phyloP scores from a whole-genome alignment of 495 filamentous ascomycete species.

The Aspergillus funiculosus region DNA sequence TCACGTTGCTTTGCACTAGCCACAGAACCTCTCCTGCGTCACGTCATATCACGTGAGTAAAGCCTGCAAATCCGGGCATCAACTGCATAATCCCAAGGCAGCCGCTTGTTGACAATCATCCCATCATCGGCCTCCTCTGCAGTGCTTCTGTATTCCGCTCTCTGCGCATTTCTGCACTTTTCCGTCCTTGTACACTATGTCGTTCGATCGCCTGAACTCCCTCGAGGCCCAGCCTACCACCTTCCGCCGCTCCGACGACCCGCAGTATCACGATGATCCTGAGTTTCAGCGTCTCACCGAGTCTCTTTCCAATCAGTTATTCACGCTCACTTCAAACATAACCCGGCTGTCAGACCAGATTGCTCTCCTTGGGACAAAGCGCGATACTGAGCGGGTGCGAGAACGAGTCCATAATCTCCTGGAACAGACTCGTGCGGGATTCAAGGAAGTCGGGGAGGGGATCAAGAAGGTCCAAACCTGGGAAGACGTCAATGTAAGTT shows the following conservation, averaged over 20 bases:
- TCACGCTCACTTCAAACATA: slow-evolving; percentile 81
- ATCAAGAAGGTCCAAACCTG: slow-evolving; percentile 87
- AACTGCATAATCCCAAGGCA: slow-evolving; percentile 19
- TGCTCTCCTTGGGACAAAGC: slow-evolving; percentile 75
- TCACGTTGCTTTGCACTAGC: slow-evolving; percentile 28
- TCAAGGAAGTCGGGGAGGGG: slow-evolving; percentile 89
- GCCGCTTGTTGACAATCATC: not conserved
- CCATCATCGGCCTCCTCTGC: not conserved
- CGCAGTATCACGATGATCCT: slow-evolving; percentile 76
- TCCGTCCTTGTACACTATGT: slow-evolving; percentile 53
- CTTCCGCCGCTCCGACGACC: slow-evolving; percentile 62
- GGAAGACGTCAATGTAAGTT: slow-evolving; percentile 83
- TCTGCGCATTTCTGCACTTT: slow-evolving; percentile 8
- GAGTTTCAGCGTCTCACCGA: slow-evolving; percentile 81
- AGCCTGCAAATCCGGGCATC: slow-evolving; percentile 29
- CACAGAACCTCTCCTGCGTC: slow-evolving; percentile 4
- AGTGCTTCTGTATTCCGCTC: slow-evolving; percentile 1
- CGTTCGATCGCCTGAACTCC: slow-evolving; percentile 78
- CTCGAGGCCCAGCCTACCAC: slow-evolving; percentile 77
- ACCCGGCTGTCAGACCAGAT: slow-evolving; percentile 74
- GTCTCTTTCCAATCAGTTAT: slow-evolving; percentile 76
- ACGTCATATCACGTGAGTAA: slow-evolving; percentile 33
- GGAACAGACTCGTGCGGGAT: slow-evolving; percentile 75
- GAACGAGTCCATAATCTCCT: slow-evolving; percentile 82
- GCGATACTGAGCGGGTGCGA: slow-evolving; percentile 84